Conservation (phyloP, 352 stramenopile species). For the Aphanomyces stellatus region DNA sequence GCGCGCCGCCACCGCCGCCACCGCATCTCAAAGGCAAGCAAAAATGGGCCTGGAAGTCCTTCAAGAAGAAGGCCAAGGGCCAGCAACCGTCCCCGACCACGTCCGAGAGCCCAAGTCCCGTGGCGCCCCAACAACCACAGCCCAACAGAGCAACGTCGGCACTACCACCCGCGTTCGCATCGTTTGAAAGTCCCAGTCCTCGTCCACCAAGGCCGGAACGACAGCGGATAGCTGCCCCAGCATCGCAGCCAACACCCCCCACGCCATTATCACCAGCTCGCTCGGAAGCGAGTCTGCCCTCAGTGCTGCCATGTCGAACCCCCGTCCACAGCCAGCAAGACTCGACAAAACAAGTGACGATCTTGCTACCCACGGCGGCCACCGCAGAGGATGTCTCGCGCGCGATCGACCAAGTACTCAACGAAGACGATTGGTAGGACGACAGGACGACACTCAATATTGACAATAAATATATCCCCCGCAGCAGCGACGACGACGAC, state of each 20-base stretch:
- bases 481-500: background rate
- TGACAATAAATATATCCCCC: constrained; percentile 1
- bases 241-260: too few species aligned
- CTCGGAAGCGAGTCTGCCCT: background rate
- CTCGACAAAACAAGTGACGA: background rate
- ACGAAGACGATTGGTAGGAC: constrained; percentile 16
- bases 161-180: too few species aligned
- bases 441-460: too few species aligned
- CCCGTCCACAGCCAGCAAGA: background rate
- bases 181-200: too few species aligned
- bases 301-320: background rate
- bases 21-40: background rate
- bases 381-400: background rate
- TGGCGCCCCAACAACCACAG: too few species aligned
- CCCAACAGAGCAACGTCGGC: too few species aligned
- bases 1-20: background rate
- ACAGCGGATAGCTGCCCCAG: too few species aligned
- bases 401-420: background rate
- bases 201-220: too few species aligned
- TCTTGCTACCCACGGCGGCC: background rate
- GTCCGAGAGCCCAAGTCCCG: constrained; percentile 3
- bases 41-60: constrained; percentile 19
- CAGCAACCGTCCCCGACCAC: background rate
- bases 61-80: constrained; percentile 1
- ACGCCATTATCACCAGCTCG: too few species aligned